Base-by-base conservation (phyloP, 2,329 filamentous ascomycete genomes). In the Diplodia sapinea region DNA sequence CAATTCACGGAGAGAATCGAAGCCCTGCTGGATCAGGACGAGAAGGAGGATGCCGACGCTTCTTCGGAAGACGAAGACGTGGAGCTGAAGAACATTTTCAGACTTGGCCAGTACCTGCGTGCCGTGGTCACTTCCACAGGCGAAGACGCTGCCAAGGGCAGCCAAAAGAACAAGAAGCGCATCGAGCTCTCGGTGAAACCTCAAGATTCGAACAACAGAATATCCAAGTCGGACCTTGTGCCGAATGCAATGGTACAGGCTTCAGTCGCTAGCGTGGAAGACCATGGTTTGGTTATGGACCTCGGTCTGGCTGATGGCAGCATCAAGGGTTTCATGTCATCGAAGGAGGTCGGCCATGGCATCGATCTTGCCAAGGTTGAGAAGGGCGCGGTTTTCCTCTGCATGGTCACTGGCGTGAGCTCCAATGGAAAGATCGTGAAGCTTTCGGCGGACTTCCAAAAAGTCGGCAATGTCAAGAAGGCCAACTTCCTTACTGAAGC, bases 271-370 rank as follows among this genome's bases (percentile, higher is more conserved):
- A 99, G 94, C 78, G 90, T 96, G n/a, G 94, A 99, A 79, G 96
- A 99, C 73, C 94, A 97, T 75, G 95, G 95, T 70, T 86, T 95
- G 68, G 87, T 98, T 67, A 97, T 99, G 93, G 93, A 97, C 72
- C 81, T 98, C 47, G 93, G 93, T 20, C 82, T 98, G 7, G 84
- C 88, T 43, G 87, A 88, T 65, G 81, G 85, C 38, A 85, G 87
- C 47, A 78, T 94, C 64, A 89, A 89, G 70, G 95, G 92, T 2
- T 99, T 99, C 80, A 84, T 99, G 75, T 87, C 93, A 5, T 91
- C 90, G 69, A 93, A 91, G 75, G 93, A 97, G 76, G 82, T 97
- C 20, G 91, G 92, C 61, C 77, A 86, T 36, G 84, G 83, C 54
- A 82, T 91, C 20, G 82, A 89, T 5, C 85, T 91, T 70, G 85